These are phyloP conservation scores for Raddia guianensis DNA, from an alignment of 176 grass and related monocot genomes.

Conservation along the genomic window DNA sequence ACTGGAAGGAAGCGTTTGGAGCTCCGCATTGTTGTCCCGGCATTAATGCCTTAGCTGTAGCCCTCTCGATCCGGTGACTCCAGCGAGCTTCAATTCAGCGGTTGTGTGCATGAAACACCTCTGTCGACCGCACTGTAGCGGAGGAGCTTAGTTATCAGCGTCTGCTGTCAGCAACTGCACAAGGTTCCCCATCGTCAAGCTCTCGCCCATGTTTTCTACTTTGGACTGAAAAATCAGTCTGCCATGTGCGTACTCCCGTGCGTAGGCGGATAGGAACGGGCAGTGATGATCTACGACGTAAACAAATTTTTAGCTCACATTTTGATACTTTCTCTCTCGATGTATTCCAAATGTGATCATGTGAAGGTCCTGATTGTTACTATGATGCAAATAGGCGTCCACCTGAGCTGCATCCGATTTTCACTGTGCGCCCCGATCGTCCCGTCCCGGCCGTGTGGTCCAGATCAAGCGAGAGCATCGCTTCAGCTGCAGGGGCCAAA, in stretches of 20 bases:
- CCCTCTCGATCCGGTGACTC: conserved; percentile 11
- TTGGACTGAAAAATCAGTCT: background rate
- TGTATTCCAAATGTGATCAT: background rate
- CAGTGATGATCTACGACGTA: background rate
- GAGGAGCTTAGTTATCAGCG: background rate
- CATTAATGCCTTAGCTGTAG: conserved; percentile 31
- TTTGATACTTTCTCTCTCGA: background rate
- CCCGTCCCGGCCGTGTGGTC: background rate
- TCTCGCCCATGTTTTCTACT: conserved; percentile 12
- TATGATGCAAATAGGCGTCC: background rate
- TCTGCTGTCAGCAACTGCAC: conserved; percentile 10
- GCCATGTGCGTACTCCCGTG: conserved; percentile 34
- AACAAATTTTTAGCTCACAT: background rate
- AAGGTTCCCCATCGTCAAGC: conserved; percentile 21
- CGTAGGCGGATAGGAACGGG: background rate
- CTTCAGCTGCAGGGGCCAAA: conserved; percentile 2
- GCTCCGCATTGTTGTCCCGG: background rate
- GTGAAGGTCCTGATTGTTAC: background rate
- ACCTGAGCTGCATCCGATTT: conserved; percentile 12
- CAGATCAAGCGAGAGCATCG: background rate
- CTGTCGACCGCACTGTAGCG: background rate
- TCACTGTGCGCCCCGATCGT: background rate
- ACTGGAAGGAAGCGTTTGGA: background rate
- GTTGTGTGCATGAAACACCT: background rate
- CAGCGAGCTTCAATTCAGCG: background rate